Evolutionary conservation across 768 basidiomycete species (phyloP), one percentile per base, ranked within the genome.

Genomic region (Ramaria rubella): DNA sequence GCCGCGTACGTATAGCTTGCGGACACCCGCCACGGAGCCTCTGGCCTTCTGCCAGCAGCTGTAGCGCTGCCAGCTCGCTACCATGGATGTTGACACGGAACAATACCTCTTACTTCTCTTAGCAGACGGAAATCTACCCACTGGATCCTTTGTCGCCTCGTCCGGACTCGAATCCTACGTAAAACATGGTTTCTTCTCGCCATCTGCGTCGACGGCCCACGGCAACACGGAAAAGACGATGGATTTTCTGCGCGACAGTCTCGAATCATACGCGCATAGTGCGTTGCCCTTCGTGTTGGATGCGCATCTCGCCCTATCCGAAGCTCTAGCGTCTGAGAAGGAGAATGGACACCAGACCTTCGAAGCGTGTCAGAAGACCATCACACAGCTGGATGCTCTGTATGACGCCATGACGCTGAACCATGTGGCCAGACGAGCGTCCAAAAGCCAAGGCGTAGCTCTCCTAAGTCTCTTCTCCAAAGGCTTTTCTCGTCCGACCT

Each of bases 111-210:
- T 92, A 17, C 80, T 94, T 36, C 77, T 94, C 33, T 79, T 95
- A 42, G 80, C 90, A 0, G 93, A 95, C 73, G 89, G 90, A 59
- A 97, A 95, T 69, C 83, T 99, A 3, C 96, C 96, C 2, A 98
- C 95, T 0, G 96, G 96, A 33, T 87, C 95, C 1, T 99, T 99
- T 69, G 90, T 97, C 58, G 90, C 94, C 0, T 96, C 94, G 1
- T 81, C 90, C 2, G 95, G 95, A 1, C 79, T 98, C 58, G 95
- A 99, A 65, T 92, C 93, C 4, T 94, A 83, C 67, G 72, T 82
- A 38, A 85, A 87, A 26, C 96, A 99, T 67, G 96, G 93, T 0
- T 88, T 94, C 65, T 60, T 75, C 31, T 14, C 23, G 30, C 65
- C 77, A 1, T 61, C 61, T 48, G 66, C 51, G 61, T 70, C 62